Conservation (phyloP, 1,284 basidiomycete genomes). For the Cutaneotrichosporon mucoides region DNA sequence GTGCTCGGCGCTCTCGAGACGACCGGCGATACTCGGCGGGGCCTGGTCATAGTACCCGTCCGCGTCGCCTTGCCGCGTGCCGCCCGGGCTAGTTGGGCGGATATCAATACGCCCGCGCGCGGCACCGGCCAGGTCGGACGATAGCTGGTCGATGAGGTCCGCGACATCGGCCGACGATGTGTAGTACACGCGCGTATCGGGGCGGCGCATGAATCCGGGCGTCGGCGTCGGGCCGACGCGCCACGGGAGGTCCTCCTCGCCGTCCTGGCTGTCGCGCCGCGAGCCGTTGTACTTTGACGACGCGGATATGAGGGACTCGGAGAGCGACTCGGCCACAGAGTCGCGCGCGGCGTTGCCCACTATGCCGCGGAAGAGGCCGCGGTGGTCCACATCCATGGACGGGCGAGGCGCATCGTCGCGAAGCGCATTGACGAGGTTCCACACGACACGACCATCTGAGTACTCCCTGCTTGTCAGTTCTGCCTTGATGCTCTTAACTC, state of each 20-base stretch:
- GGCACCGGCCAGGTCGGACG: conserved; percentile 27
- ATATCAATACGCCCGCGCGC: conserved; percentile 42
- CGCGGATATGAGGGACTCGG: background rate
- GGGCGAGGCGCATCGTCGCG: conserved; percentile 13
- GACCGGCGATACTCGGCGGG: background rate
- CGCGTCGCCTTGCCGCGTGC: background rate
- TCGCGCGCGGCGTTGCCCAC: background rate
- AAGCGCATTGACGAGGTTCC: conserved; percentile 43
- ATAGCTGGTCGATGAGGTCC: conserved; percentile 45
- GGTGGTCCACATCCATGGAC: background rate
- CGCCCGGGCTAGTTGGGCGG: conserved; percentile 8
- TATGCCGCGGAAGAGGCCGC: background rate
- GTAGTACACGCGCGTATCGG: conserved; percentile 39
- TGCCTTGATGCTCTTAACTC: conserved; percentile 7
- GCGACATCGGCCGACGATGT: conserved; percentile 41
- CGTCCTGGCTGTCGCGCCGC: background rate
- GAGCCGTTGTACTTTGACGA: background rate
- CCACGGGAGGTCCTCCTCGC: conserved; percentile 13
- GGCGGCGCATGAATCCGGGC: conserved; percentile 20
- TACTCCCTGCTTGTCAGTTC: conserved; percentile 31
- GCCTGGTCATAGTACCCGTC: background rate
- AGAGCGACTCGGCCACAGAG: conserved; percentile 1
- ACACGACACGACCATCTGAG: conserved; percentile 42
- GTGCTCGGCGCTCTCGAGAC: background rate
- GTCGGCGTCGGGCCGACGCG: conserved; percentile 14